phyloP scores from a whole-genome alignment of 1,139 yeast species.

The Candida tetrigidarum region DNA sequence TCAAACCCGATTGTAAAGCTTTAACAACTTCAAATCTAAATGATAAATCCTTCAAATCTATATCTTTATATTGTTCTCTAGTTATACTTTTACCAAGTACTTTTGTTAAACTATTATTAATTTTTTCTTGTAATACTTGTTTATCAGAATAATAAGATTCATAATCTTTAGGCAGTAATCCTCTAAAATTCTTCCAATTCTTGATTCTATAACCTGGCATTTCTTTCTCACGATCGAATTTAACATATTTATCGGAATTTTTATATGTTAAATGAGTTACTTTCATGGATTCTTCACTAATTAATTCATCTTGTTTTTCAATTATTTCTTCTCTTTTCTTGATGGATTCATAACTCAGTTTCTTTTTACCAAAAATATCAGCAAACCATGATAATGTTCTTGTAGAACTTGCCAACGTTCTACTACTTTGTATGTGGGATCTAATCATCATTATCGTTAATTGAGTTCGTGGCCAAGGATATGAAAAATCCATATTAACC shows the following conservation, averaged over 20 bases:
- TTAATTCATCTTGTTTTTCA: slow-evolving; percentile 45
- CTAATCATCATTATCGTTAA: slow-evolving; percentile 5
- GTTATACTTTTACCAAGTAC: slow-evolving; percentile 19
- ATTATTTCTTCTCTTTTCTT: slow-evolving; percentile 33
- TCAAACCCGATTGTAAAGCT: slow-evolving; percentile 59
- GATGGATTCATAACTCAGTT: slow-evolving; percentile 14
- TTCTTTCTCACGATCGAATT: slow-evolving; percentile 32
- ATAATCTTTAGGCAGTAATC: slow-evolving; percentile 29
- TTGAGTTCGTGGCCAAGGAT: neutral
- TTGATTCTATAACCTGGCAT: slow-evolving; percentile 39
- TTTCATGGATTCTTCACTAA: slow-evolving; percentile 34
- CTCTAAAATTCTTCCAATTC: slow-evolving; percentile 38
- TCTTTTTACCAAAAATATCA: slow-evolving; percentile 17
- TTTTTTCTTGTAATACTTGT: slow-evolving; percentile 27
- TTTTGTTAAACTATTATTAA: slow-evolving; percentile 30
- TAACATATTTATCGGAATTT: slow-evolving; percentile 37
- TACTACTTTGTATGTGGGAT: slow-evolving; percentile 9
- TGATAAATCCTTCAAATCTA: slow-evolving; percentile 49
- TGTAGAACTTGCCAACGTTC: slow-evolving; percentile 15
- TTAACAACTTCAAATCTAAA: slow-evolving; percentile 64
- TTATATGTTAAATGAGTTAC: slow-evolving; percentile 40
- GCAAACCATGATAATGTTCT: slow-evolving; percentile 16
- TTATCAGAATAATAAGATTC: slow-evolving; percentile 31
- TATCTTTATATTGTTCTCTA: slow-evolving; percentile 19
- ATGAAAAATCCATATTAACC: neutral